Conservation (phyloP, 306 rosid species). For the Mimosa bimucronata region DNA sequence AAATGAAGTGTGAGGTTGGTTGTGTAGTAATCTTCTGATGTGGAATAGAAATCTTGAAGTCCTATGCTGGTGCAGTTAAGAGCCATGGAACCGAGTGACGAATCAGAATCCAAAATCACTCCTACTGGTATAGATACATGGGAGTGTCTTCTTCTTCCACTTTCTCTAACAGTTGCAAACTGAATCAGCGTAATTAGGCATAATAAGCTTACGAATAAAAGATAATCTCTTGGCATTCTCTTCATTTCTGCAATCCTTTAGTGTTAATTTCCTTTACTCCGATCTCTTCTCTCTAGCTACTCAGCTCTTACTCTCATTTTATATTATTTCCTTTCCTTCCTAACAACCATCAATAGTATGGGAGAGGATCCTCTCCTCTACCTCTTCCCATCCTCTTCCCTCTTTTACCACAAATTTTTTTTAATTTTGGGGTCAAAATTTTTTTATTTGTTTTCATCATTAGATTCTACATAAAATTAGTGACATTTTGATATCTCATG, state of each 20-base stretch:
- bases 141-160: neutral
- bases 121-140: constrained; percentile 27
- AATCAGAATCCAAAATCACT: constrained; percentile 35
- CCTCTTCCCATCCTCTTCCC: no score
- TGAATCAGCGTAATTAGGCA: neutral
- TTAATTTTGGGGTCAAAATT: no score
- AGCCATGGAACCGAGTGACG: constrained; percentile 23
- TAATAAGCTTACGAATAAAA: neutral
- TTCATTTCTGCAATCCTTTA: neutral
- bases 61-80: constrained; percentile 36
- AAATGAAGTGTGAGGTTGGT: constrained; percentile 26
- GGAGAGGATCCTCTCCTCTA: no score
- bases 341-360: no score
- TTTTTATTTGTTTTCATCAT: no score
- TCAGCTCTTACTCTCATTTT: no score
- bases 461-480: no score
- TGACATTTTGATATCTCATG: no score
- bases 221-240: neutral
- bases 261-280: neutral
- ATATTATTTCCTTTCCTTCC: no score
- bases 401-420: no score
- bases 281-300: no score
- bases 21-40: constrained; percentile 12
- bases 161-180: neutral
- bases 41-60: constrained; percentile 31